Evolutionary conservation across 345 rosid genomes (phyloP).

Genomic region (Eucalyptus curtisii): DNA sequence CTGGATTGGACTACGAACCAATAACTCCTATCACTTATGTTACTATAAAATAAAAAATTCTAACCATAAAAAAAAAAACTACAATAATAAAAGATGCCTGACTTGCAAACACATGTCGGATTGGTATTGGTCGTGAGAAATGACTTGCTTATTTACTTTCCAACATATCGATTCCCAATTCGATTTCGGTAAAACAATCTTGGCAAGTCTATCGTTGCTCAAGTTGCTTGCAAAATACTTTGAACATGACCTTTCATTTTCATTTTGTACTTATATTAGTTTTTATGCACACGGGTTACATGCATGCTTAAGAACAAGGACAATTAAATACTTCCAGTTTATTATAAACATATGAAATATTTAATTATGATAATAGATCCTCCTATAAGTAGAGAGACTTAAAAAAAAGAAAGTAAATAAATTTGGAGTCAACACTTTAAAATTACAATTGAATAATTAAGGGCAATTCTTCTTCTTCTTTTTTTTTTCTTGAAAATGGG

Average conservation of each 20-base stretch:
- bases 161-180: not conserved
- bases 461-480: not conserved
- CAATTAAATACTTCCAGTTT: not conserved
- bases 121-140: not conserved
- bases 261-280: not conserved
- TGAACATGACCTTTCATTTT: not conserved
- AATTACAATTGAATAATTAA: not conserved
- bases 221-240: not conserved
- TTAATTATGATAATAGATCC: not conserved
- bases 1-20: accelerated
- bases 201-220: not conserved
- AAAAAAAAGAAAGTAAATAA: not conserved
- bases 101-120: accelerated
- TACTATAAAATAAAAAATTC: not conserved
- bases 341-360: not conserved
- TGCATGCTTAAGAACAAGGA: not conserved
- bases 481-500: accelerated
- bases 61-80: too few relatives aligned
- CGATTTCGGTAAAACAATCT: not conserved
- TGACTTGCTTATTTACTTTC: not conserved
- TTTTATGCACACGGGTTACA: not conserved
- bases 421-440: not conserved
- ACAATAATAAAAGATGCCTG: accelerated
- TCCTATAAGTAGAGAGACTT: not conserved
- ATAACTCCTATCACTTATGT: too few relatives aligned